These are phyloP conservation scores for Naganishia liquefaciens DNA, from an alignment of 1,284 basidiomycete genomes.

Conservation along the genomic window DNA sequence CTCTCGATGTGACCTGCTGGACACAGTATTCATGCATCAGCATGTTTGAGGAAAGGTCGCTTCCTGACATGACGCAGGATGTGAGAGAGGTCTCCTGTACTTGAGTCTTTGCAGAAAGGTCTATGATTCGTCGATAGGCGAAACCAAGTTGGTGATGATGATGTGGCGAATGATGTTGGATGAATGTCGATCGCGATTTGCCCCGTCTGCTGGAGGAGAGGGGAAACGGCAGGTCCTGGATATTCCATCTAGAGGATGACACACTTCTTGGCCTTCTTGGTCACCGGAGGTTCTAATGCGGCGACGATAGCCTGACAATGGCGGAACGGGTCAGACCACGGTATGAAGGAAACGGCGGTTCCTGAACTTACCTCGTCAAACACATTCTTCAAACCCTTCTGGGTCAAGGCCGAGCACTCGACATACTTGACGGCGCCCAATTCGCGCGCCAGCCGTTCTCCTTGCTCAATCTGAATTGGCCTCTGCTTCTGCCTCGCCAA, in stretches of 20 bases:
- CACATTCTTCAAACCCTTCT: constrained; percentile 99
- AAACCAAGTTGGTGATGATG: too few species aligned
- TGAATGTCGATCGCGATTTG: too few species aligned
- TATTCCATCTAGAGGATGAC: constrained; percentile 64
- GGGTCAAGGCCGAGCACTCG: constrained; percentile 97
- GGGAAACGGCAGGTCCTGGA: too few species aligned
- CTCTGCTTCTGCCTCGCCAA: constrained; percentile 92
- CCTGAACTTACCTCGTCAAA: constrained; percentile 85
- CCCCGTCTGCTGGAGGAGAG: too few species aligned
- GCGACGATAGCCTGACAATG: constrained; percentile 85
- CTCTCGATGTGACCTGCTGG: too few species aligned
- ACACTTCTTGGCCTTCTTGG: constrained; percentile 81
- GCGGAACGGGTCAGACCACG: not conserved
- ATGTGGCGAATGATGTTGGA: constrained; percentile 2
- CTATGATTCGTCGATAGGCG: too few species aligned
- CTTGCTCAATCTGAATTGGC: constrained; percentile 83
- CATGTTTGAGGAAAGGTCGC: too few species aligned
- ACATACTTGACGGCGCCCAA: constrained; percentile 98
- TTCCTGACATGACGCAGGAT: too few species aligned
- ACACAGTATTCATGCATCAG: too few species aligned
- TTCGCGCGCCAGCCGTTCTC: constrained; percentile 90
- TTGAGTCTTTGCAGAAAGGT: too few species aligned
- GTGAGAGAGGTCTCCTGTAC: too few species aligned
- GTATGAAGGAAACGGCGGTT: not conserved
- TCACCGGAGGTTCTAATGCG: constrained; percentile 91